Evolutionary conservation across 2,329 filamentous ascomycete species (phyloP).

Genomic region (Alternaria brassicicola): DNA sequence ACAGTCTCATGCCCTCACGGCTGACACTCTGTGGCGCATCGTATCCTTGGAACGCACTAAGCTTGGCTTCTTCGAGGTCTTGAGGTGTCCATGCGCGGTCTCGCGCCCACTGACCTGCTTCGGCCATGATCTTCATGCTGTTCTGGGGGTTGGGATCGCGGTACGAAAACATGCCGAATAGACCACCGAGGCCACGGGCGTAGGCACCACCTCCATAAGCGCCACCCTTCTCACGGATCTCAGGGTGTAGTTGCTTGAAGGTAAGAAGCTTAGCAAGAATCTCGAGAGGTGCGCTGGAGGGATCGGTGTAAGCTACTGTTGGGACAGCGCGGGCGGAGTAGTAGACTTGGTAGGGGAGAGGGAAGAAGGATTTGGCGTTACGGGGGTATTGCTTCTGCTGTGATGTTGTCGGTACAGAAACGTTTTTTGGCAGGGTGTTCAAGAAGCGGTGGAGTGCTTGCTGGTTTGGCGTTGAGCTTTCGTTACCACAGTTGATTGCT

Average conservation of each 20-base stretch:
- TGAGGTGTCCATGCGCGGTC: constrained; percentile 81
- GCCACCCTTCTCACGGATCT: constrained; percentile 96
- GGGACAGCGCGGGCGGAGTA: constrained; percentile 84
- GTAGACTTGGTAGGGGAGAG: constrained; percentile 95
- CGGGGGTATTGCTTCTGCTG: constrained; percentile 48
- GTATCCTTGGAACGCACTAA: constrained; percentile 88
- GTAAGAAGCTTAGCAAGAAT: constrained; percentile 91
- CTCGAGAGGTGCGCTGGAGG: constrained; percentile 78
- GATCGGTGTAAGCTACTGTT: constrained; percentile 80
- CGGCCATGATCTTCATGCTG: constrained; percentile 81
- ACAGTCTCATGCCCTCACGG: constrained; percentile 83
- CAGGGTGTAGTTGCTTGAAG: constrained; percentile 94
- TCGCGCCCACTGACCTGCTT: constrained; percentile 80
- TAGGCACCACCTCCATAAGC: constrained; percentile 94
- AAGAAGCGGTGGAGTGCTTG: constrained; percentile 74
- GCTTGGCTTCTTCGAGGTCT: constrained; percentile 94
- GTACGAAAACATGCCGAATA: constrained; percentile 97
- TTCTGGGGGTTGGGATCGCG: constrained; percentile 94
- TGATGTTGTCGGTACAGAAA: constrained; percentile 38
- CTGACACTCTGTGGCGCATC: constrained; percentile 89
- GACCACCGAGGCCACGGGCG: constrained; percentile 75
- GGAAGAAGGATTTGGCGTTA: constrained; percentile 79
- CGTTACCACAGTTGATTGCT: constrained; percentile 83
- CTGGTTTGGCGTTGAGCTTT: constrained; percentile 74
- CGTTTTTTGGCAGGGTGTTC: constrained; percentile 57